phyloP scores from a whole-genome alignment of 495 filamentous ascomycete species.

The Neurospora pannonica region DNA sequence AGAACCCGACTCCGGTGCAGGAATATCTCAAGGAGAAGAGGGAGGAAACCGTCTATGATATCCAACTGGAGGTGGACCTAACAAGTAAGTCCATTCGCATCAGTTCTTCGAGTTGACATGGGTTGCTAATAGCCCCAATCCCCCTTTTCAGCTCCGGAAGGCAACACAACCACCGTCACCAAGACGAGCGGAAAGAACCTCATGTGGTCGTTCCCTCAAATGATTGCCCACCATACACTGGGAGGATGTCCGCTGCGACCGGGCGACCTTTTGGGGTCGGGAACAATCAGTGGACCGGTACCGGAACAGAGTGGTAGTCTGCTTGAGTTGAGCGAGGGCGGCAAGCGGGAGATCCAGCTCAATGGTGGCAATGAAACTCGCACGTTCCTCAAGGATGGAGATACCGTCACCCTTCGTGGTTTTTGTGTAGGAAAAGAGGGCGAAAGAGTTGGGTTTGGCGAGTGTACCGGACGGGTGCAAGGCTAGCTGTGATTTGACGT shows the following conservation, averaged over 20 bases:
- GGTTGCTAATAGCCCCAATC: constrained; percentile 8
- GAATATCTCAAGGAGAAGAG: constrained; percentile 61
- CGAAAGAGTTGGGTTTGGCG: constrained; percentile 60
- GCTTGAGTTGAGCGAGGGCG: constrained; percentile 64
- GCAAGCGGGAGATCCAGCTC: constrained; percentile 57
- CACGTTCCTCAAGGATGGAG: constrained; percentile 76
- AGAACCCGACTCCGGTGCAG: constrained; percentile 54
- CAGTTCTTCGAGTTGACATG: not conserved
- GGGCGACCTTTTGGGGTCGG: constrained; percentile 80
- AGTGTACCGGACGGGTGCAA: constrained; percentile 52
- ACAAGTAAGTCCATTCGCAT: constrained; percentile 39
- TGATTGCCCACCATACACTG: constrained; percentile 85
- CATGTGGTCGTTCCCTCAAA: constrained; percentile 87
- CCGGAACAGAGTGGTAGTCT: constrained; percentile 58
- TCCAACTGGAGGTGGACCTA: constrained; percentile 65
- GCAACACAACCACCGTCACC: constrained; percentile 54
- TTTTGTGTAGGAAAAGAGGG: constrained; percentile 46
- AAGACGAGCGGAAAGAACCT: constrained; percentile 60
- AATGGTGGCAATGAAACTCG: constrained; percentile 57
- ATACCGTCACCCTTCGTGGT: constrained; percentile 64
- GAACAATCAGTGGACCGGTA: constrained; percentile 75
- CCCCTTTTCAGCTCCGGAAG: constrained; percentile 40
- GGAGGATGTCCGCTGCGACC: constrained; percentile 74
- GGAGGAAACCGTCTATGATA: constrained; percentile 58
- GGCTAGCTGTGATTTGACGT: not conserved